These are phyloP conservation scores for Candida schatavii DNA, from an alignment of 805 yeast genomes.

Conservation along the genomic window DNA sequence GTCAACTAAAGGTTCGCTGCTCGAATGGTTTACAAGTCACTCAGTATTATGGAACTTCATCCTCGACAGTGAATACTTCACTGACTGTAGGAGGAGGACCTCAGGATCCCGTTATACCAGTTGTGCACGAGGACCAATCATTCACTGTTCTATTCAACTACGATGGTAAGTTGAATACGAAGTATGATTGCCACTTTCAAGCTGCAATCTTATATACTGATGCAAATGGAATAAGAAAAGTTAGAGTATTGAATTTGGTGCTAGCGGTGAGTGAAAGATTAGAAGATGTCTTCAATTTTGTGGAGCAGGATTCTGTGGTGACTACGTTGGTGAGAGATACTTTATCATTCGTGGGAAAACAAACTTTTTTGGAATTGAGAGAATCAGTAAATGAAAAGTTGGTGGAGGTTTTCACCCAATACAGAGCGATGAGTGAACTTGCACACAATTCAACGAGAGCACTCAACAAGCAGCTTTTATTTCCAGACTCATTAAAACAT, in stretches of 20 bases:
- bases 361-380: slow-evolving; percentile 35
- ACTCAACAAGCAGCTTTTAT: slow-evolving; percentile 58
- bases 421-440: slow-evolving; percentile 47
- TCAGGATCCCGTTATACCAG: slow-evolving; percentile 70
- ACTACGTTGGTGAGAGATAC: slow-evolving; percentile 40
- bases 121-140: slow-evolving; percentile 58
- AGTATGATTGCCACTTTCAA: slow-evolving; percentile 84
- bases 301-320: slow-evolving; percentile 57
- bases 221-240: slow-evolving; percentile 69
- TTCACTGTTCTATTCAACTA: slow-evolving; percentile 70
- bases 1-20: slow-evolving; percentile 78
- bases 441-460: slow-evolving; percentile 34
- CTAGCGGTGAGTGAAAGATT: slow-evolving; percentile 75
- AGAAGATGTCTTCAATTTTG: slow-evolving; percentile 71
- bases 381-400: slow-evolving; percentile 38
- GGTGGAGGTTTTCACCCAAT: slow-evolving; percentile 46
- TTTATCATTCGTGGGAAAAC: slow-evolving; percentile 39
- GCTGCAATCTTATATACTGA: slow-evolving; percentile 86
- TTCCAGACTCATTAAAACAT: slow-evolving; percentile 78
- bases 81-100: slow-evolving; percentile 32
- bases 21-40: slow-evolving; percentile 83
- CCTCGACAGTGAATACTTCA: slow-evolving; percentile 21
- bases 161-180: slow-evolving; percentile 70
- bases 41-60: slow-evolving; percentile 62
- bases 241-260: slow-evolving; percentile 82